Conservation (phyloP, 768 basidiomycete species). For the Amanita pallidorosea region DNA sequence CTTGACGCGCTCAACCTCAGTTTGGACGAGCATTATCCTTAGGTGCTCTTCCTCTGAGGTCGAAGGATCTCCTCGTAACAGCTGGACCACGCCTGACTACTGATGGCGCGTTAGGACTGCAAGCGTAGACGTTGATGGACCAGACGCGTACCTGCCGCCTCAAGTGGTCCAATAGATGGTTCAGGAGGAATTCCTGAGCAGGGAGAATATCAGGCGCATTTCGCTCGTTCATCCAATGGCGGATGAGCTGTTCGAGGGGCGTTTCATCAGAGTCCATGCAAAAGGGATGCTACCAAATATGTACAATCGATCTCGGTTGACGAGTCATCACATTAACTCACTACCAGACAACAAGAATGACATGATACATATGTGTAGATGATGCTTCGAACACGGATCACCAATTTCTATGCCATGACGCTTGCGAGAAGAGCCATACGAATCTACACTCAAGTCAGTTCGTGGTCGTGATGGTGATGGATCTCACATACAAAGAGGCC, state of each 20-base stretch:
- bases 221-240: constrained; percentile 83
- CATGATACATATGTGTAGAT: not conserved
- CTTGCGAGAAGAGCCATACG: constrained; percentile 26
- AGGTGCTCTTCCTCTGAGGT: constrained; percentile 92
- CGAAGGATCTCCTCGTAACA: constrained; percentile 67
- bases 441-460: constrained; percentile 12
- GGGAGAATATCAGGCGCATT: constrained; percentile 74
- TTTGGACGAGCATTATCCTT: constrained; percentile 86
- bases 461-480: not conserved
- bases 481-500: constrained; percentile 81
- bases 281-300: not conserved
- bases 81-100: constrained; percentile 71
- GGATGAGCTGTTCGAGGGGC: constrained; percentile 56
- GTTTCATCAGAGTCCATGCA: constrained; percentile 30
- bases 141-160: constrained; percentile 56
- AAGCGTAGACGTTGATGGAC: not conserved
- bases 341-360: not conserved
- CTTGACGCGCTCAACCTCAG: constrained; percentile 89
- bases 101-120: constrained; percentile 9
- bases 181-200: constrained; percentile 58
- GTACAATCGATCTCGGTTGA: too few species aligned
- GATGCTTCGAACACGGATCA: too few species aligned
- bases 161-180: constrained; percentile 61
- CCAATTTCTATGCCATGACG: constrained; percentile 12
- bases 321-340: too few species aligned